Evolutionary conservation across 139 green algal species (phyloP), one percentile per base, ranked within the genome.

Genomic region (Chlamydomonas incerta): DNA sequence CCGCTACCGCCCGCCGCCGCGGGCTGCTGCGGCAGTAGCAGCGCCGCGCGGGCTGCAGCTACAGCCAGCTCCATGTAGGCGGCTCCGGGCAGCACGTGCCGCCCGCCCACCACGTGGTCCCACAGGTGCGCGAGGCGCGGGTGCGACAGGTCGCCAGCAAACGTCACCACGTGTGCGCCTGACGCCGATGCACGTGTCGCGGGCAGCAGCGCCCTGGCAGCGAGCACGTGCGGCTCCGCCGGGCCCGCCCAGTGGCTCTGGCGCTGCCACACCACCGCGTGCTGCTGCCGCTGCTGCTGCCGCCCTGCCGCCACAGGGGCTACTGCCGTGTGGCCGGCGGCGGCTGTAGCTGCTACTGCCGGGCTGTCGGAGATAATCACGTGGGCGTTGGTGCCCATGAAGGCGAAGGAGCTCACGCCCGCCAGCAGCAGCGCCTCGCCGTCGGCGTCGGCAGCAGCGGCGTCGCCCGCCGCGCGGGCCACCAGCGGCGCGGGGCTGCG

Each of bases 351-450:
- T 50, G 41, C 41, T 50, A 8, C 41, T 50, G 8, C 41, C n/a
- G 71, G 28, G 46, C 34, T n/a, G 34, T n/a, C n/a, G n/a, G 14
- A n/a, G 47, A 85, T 55, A 5, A 92, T 31, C 18, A 85, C 66
- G 50, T 91, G 84, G 0, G 91, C 91, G 62, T 94, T 94, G 47
- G 91, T 94, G 47, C 91, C 91, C 90, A 93, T 93, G 88, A 92
- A 95, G 23, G 92, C 92, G 87, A 95, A 95, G 0, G 86, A 88
- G 69, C 81, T 90, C 21, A 89, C 80, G 63, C 88, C 84, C 11
- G 68, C 83, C 28, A 87, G 15, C 3, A 85, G 62, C 23, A 74
- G 23, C 37, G 55, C 28, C 82, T 55, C 71, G 35, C 60, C 3
- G 24, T n/a, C 60, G 24, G 60, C 18, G 60, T 11, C 60, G 23